Conservation (phyloP, 2,329 filamentous ascomycete species). For the Phialocephala subalpina region DNA sequence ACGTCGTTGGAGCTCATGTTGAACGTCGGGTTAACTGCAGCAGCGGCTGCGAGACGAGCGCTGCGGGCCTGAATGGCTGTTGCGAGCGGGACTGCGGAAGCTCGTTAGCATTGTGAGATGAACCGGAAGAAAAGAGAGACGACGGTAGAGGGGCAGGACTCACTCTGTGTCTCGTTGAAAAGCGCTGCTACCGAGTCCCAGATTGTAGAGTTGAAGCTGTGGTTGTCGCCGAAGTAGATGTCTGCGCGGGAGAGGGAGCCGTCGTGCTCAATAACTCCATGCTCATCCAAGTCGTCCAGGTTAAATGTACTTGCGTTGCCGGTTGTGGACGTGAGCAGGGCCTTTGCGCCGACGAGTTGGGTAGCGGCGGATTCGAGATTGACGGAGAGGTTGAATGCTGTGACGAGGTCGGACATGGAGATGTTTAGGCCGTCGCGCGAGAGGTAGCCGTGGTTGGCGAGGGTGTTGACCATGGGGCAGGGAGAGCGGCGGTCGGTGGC, state of each 20-base stretch:
- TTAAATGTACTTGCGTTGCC: slow-evolving; percentile 25
- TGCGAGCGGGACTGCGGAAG: slow-evolving; percentile 15
- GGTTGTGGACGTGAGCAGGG: slow-evolving; percentile 19
- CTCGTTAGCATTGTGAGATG: too few relatives aligned
- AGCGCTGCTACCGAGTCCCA: slow-evolving; percentile 14
- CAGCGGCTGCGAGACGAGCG: slow-evolving; percentile 7
- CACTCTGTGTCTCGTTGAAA: too few relatives aligned
- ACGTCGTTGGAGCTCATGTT: slow-evolving; percentile 17
- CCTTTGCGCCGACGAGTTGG: slow-evolving; percentile 10
- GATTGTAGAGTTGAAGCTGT: slow-evolving; percentile 25
- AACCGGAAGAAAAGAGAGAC: too few relatives aligned
- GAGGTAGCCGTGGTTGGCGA: slow-evolving; percentile 52
- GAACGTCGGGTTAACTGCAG: slow-evolving; percentile 20
- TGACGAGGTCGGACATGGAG: slow-evolving; percentile 32
- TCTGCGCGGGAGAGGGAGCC: slow-evolving; percentile 24
- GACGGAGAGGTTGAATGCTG: slow-evolving; percentile 15
- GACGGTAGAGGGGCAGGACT: too few relatives aligned
- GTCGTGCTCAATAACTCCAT: slow-evolving; percentile 25
- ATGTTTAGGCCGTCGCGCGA: slow-evolving; percentile 48
- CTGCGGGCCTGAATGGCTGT: slow-evolving; percentile 20
- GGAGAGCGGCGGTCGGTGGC: slow-evolving; percentile 30
- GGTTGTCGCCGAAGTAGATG: slow-evolving; percentile 25
- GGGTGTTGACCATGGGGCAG: slow-evolving; percentile 51
- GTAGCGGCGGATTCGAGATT: slow-evolving; percentile 23
- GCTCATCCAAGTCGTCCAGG: slow-evolving; percentile 22